Percentiles rank a stretch among this genome's conserved stretches.
Evolutionary conservation across 331 rosid species (phyloP).

Genomic region (Malus hybrid): DNA sequence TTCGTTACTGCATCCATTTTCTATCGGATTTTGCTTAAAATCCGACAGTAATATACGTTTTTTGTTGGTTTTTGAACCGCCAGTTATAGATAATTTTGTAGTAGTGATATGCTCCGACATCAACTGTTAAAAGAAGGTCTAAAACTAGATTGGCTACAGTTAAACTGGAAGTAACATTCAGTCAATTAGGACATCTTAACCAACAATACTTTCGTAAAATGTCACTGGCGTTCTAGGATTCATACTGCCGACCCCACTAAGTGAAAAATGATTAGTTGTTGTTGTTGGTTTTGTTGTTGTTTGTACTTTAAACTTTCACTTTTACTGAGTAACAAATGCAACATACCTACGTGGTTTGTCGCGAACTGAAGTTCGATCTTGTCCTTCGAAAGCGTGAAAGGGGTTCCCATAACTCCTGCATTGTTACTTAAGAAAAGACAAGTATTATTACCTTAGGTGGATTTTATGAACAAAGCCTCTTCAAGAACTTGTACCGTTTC

Average conservation of each 20-base stretch:
- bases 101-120: too few species aligned
- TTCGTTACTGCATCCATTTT: too few species aligned
- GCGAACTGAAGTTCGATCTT: conserved; percentile 43
- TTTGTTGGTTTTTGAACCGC: too few species aligned
- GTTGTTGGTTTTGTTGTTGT: too few species aligned
- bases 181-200: neutral
- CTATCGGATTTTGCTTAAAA: too few species aligned
- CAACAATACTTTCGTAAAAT: neutral
- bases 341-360: conserved; percentile 32
- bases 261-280: too few species aligned
- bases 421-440: conserved; percentile 25
- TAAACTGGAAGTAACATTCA: neutral
- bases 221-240: too few species aligned
- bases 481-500: neutral
- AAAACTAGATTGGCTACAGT: too few species aligned
- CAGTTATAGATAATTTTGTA: too few species aligned
- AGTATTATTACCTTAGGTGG: neutral
- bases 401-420: conserved; percentile 47
- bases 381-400: conserved; percentile 38
- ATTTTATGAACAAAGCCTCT: neutral
- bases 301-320: neutral
- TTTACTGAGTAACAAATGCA: neutral
- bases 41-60: too few species aligned
- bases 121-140: too few species aligned
- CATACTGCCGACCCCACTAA: too few species aligned